Conservation (phyloP, 306 rosid species). For the Trifolium dubium region DNA sequence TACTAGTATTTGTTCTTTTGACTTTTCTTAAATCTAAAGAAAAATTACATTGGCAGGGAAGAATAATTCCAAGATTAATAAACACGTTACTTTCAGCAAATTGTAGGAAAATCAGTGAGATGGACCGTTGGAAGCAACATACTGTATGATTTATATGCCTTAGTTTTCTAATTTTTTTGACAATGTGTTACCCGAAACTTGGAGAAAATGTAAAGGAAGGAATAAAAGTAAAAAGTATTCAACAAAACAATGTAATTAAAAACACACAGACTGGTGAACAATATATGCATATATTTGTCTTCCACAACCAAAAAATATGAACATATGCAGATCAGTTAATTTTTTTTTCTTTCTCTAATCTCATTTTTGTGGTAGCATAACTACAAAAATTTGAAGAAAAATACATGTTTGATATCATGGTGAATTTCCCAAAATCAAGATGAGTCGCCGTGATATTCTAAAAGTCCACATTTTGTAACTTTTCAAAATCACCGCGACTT, state of each 20-base stretch:
- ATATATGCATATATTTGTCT: background rate
- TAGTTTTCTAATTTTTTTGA: too few relatives aligned
- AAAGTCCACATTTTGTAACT: too few relatives aligned
- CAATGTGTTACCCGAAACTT: background rate
- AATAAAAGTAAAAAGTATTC: background rate
- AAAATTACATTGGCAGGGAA: background rate
- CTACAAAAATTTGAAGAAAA: slow-evolving; percentile 7
- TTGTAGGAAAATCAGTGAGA: background rate
- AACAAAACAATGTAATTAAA: background rate
- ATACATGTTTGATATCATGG: too few relatives aligned
- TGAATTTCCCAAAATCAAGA: too few relatives aligned
- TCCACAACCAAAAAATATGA: background rate
- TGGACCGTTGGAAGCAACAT: background rate
- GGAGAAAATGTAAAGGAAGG: background rate
- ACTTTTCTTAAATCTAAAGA: too few relatives aligned
- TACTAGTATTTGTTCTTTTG: too few relatives aligned
- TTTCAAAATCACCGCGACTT: too few relatives aligned
- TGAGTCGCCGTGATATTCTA: too few relatives aligned
- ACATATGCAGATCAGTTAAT: background rate
- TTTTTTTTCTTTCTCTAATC: background rate
- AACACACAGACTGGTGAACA: background rate
- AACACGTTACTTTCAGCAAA: background rate
- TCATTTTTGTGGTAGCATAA: background rate
- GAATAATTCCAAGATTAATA: background rate
- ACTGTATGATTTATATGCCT: background rate